Evolutionary conservation across 495 filamentous ascomycete species (phyloP).

Genomic region (Margaritispora aquatica): DNA sequence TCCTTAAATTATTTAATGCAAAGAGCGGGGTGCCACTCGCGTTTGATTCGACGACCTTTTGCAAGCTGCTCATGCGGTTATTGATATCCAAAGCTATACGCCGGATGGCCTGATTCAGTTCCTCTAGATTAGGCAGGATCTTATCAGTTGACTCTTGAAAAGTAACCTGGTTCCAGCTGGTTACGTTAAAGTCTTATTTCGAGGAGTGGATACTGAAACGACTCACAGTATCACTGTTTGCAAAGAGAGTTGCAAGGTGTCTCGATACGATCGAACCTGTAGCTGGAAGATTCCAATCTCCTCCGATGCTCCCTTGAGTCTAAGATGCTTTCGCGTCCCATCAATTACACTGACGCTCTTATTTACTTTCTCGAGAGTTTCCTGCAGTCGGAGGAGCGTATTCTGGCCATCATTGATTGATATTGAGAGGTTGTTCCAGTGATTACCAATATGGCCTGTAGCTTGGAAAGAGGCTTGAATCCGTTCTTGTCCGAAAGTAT

Average conservation of each 20-base stretch:
- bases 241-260: no score
- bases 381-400: slow-evolving; percentile 5
- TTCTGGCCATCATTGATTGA: slow-evolving; percentile 15
- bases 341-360: slow-evolving; percentile 13
- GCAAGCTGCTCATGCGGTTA: slow-evolving; percentile 7
- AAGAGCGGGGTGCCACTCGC: background rate
- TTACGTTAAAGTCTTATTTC: background rate
- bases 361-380: slow-evolving; percentile 9
- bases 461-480: slow-evolving; percentile 1
- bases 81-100: slow-evolving; percentile 13
- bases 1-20: slow-evolving; percentile 7
- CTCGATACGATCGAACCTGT: slow-evolving; percentile 11
- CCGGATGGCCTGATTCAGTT: slow-evolving; percentile 10
- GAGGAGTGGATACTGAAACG: background rate
- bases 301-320: slow-evolving; percentile 7
- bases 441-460: slow-evolving; percentile 17
- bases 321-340: slow-evolving; percentile 10
- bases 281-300: slow-evolving; percentile 11
- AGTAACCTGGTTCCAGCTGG: slow-evolving; percentile 17
- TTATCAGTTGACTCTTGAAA: slow-evolving; percentile 19
- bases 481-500: slow-evolving; percentile 14
- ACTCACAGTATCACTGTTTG: slow-evolving; percentile 12
- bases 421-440: slow-evolving; percentile 9
- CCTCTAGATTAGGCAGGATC: slow-evolving; percentile 16
- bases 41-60: slow-evolving; percentile 6